phyloP scores from a whole-genome alignment of 2,329 filamentous ascomycete species.

The Aspergillus flavus region DNA sequence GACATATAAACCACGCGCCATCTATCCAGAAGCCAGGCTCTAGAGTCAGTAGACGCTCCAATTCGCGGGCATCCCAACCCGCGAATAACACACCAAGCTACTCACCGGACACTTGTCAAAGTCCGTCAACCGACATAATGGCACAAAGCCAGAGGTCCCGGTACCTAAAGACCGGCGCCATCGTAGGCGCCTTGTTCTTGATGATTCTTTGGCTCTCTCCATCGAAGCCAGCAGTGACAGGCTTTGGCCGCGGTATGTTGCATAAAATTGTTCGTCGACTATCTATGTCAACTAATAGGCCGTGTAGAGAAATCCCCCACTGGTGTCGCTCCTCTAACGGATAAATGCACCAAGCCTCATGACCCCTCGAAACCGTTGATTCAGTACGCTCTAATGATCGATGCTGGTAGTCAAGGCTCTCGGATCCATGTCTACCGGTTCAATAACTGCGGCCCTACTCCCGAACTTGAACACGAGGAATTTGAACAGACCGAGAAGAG shows the following conservation, averaged over 20 bases:
- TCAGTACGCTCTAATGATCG: constrained; percentile 98
- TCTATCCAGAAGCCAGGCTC: constrained; percentile 54
- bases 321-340: constrained; percentile 57
- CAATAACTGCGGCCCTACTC: constrained; percentile 97
- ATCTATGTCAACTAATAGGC: constrained; percentile 2
- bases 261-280: not conserved
- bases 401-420: constrained; percentile 95
- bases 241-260: constrained; percentile 28
- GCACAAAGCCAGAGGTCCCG: constrained; percentile 63
- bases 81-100: constrained; percentile 43
- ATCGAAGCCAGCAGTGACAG: constrained; percentile 32
- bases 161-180: constrained; percentile 63
- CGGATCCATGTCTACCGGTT: constrained; percentile 99
- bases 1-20: constrained; percentile 54
- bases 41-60: constrained; percentile 54
- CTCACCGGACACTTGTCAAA: constrained; percentile 43
- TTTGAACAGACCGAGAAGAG: constrained; percentile 93
- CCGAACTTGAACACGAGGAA: constrained; percentile 87
- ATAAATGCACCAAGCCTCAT: constrained; percentile 79
- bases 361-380: constrained; percentile 89
- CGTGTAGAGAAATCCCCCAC: constrained; percentile 28
- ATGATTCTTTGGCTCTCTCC: constrained; percentile 59
- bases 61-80: constrained; percentile 51
- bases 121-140: constrained; percentile 52
- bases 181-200: constrained; percentile 60